Percentiles rank a stretch among this genome's conserved stretches.
Evolutionary conservation across 2,329 filamentous ascomycete genomes (phyloP).

Genomic region (Elsinoe perseae): DNA sequence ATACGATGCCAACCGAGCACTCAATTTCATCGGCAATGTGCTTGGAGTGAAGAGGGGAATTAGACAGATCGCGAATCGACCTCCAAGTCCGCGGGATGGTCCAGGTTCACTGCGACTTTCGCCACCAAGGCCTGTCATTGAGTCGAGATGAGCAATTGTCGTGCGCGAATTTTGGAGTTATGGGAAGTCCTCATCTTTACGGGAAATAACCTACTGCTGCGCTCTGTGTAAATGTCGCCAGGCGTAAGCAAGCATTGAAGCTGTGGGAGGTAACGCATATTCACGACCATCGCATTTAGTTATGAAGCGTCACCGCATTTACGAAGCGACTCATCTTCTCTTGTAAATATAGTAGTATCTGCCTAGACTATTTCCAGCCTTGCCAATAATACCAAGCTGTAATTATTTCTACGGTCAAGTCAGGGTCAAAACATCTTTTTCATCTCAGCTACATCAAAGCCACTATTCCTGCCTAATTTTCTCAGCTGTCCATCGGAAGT

Average conservation of each 20-base stretch:
- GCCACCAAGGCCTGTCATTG: conserved; percentile 2
- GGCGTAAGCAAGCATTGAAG: neutral
- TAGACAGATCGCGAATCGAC: conserved; percentile 4
- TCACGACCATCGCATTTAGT: conserved; percentile 4
- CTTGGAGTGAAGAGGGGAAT: conserved; percentile 12
- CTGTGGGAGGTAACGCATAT: neutral
- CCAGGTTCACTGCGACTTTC: conserved; percentile 1
- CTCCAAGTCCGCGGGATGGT: conserved; percentile 1
- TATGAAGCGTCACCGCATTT: conserved; percentile 5
- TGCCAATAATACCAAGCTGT: conserved; percentile 5
- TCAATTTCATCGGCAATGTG: conserved; percentile 13
- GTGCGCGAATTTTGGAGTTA: too few species aligned
- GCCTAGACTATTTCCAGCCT: neutral
- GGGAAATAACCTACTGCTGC: too few species aligned
- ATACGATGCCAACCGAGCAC: conserved; percentile 10
- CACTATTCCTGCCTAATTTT: neutral
- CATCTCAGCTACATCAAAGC: neutral
- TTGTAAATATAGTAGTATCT: neutral
- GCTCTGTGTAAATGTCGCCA: too few species aligned
- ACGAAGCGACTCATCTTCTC: neutral
- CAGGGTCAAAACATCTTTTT: neutral
- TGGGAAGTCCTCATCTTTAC: too few species aligned
- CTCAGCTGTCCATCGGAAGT: neutral
- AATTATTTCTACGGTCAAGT: neutral
- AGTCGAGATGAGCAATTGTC: neutral